Base-by-base conservation (phyloP, 176 grass and related monocot genomes). In the Oryza nivara region DNA sequence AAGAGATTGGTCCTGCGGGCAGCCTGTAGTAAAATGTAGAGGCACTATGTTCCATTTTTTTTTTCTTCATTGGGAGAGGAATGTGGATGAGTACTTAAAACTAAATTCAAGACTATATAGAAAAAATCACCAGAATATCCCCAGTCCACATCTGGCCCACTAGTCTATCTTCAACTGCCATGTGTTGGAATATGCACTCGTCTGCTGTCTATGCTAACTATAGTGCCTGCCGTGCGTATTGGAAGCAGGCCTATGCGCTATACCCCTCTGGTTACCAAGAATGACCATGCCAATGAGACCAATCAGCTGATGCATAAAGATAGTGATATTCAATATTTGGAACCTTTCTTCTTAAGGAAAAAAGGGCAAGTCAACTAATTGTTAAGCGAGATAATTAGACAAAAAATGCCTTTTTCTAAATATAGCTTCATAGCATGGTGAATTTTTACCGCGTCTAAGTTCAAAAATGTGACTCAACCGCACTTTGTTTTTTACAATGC, bases 271-370 rank as follows among this genome's bases (percentile, higher is more conserved):
- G 46, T 48, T 23, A 61, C 44, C 19, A 7, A 65, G 70, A 83
- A 48, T 35, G 30, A 65, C 40, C 56, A 46, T 64, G 69, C 56
- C 52, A 41, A 72, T 68, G 3, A 30, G 22, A 46, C 69, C 16
- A 16, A 74, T 65, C 6, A 14, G 65, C 20, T 22, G 68, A 66
- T 74, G 41, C 41, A 83, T 69, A 36, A 63, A 64, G 51, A 73
- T 16, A 73, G 23, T 45, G 72, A 64, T 7, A 82, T 82, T 61
- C 80, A 72, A 14, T 38, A 38, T 38, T 25, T 3, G 11, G 69
- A 56, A 73, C 22, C 54, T 83, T 82, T 82, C 56, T 23, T 9
- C 16, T 47, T 22, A 73, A 73, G 40, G 34, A 47, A 32, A 13
- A 65, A 65, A 14, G 47, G 38, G 65, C 63, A 15, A 13, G 17